Evolutionary conservation across 2,329 filamentous ascomycete genomes (phyloP), one percentile per base, ranked within the genome.

Genomic region (Xylaria digitata): DNA sequence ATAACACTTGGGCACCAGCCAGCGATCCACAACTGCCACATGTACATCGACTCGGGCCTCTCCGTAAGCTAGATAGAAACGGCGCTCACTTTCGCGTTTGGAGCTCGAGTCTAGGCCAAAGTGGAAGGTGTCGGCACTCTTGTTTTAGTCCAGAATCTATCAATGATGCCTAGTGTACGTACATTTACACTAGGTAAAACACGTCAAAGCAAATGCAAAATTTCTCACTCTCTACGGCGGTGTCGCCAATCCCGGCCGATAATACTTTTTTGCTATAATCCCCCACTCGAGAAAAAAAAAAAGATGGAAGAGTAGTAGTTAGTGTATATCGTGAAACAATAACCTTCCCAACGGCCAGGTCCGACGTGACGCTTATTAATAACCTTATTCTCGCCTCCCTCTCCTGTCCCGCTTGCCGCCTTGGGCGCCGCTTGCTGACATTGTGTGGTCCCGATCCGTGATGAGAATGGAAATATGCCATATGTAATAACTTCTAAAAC

Each of bases 301-400:
- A 15, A 55, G 30, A 32, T 8, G 21, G 23, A 49, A 30, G 5
- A 26, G n/a, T n/a, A n/a, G n/a, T n/a, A n/a, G 5, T 2, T 26
- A 26, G 26, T 26, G 26, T 26, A 42, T n/a, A 30, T 21, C 21
- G 11, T 58, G 49, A 59, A 59, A 55, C 54, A 34, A 2, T 9
- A 11, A 37, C 11, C 13, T 15, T 52, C 56, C 49, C 21, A 54
- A 56, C 55, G 55, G 61, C 55, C 49, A 53, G 55, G 37, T 56
- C 55, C 50, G 61, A 56, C 32, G 54, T 34, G 50, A 42, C 26
- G 60, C 61, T 30, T 32, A 56, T 52, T 40, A 45, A 60, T 52
- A 67, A 60, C 55, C 65, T 64, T 64, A 45, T 45, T 53, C 45
- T 46, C 40, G 49, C 46, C 50, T 55, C 60, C 50, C 26, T 26